Percentiles rank a stretch among this genome's conserved stretches.
These are phyloP conservation scores for Dactylellina drechsleri DNA, from an alignment of 2,329 filamentous ascomycete genomes.

Conservation along the genomic window DNA sequence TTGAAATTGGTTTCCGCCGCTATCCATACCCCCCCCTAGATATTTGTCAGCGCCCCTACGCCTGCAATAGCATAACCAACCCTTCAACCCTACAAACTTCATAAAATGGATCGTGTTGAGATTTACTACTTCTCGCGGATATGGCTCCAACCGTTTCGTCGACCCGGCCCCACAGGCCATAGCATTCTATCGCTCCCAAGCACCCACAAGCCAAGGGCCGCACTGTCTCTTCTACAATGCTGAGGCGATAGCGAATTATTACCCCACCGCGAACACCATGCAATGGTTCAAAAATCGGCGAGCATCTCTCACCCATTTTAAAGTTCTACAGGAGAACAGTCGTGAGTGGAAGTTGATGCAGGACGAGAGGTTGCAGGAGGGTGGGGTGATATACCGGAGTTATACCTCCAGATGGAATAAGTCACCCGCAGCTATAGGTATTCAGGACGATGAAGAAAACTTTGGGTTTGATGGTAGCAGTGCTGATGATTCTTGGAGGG, in stretches of 20 bases:
- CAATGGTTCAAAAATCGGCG: conserved; percentile 9
- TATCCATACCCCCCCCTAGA: background rate
- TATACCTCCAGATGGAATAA: background rate
- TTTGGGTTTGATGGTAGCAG: background rate
- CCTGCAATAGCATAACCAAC: conserved; percentile 5
- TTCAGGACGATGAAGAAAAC: background rate
- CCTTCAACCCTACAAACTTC: background rate
- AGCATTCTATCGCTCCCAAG: conserved; percentile 1
- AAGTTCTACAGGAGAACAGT: background rate
- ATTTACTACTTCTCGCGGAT: background rate
- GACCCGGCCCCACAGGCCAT: background rate
- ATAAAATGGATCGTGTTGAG: conserved; percentile 19
- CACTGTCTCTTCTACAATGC: background rate
- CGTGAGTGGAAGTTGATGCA: background rate
- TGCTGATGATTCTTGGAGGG: background rate
- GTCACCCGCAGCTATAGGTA: background rate
- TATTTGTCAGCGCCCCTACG: background rate
- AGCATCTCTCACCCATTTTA: conserved; percentile 2
- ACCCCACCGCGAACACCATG: background rate
- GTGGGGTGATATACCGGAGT: background rate
- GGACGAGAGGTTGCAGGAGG: background rate
- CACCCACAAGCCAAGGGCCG: background rate
- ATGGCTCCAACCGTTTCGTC: background rate
- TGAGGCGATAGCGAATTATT: background rate
- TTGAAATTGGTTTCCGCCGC: conserved; percentile 6